Percentiles rank a stretch among this genome's conserved stretches.
phyloP scores from a whole-genome alignment of 352 stramenopile species.

The Labyrinthula sp. region DNA sequence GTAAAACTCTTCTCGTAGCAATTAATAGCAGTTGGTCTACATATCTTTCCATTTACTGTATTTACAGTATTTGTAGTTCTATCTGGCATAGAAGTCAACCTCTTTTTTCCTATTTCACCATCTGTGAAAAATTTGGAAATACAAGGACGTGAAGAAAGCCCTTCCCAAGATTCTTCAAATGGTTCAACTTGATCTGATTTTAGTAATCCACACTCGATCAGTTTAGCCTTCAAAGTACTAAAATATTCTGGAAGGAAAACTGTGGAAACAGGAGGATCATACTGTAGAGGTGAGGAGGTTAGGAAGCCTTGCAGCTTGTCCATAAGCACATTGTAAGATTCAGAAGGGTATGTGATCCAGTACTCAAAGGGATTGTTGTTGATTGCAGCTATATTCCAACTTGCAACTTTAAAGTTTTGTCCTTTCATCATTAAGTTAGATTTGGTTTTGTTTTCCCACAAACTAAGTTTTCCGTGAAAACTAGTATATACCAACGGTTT shows the following conservation, averaged over 20 bases:
- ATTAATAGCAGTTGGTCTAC: constrained; percentile 53
- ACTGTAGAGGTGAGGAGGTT: constrained; percentile 37
- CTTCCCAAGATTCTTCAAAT: too few relatives aligned
- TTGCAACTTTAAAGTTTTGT: constrained; percentile 36
- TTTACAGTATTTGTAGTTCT: constrained; percentile 56
- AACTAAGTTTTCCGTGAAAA: too few relatives aligned
- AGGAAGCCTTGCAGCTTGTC: constrained; percentile 46
- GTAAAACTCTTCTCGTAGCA: constrained; percentile 45
- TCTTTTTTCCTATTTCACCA: constrained; percentile 43
- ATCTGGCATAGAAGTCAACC: constrained; percentile 52
- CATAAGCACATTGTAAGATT: constrained; percentile 50
- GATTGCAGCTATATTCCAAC: constrained; percentile 58
- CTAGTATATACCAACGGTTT: too few relatives aligned
- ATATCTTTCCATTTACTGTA: constrained; percentile 37
- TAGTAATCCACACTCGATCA: constrained; percentile 37
- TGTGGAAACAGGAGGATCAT: constrained; percentile 42
- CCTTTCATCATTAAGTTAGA: too few relatives aligned
- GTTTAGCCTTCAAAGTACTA: constrained; percentile 37
- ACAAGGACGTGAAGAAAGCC: constrained; percentile 44
- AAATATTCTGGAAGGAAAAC: constrained; percentile 54
- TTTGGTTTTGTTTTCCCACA: too few relatives aligned
- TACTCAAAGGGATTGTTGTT: constrained; percentile 70
- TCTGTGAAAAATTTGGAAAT: constrained; percentile 48
- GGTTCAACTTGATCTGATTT: too few relatives aligned
- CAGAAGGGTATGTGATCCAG: constrained; percentile 53